Evolutionary conservation across 495 filamentous ascomycete genomes (phyloP).

Genomic region (Hypomontagnella monticulosa): DNA sequence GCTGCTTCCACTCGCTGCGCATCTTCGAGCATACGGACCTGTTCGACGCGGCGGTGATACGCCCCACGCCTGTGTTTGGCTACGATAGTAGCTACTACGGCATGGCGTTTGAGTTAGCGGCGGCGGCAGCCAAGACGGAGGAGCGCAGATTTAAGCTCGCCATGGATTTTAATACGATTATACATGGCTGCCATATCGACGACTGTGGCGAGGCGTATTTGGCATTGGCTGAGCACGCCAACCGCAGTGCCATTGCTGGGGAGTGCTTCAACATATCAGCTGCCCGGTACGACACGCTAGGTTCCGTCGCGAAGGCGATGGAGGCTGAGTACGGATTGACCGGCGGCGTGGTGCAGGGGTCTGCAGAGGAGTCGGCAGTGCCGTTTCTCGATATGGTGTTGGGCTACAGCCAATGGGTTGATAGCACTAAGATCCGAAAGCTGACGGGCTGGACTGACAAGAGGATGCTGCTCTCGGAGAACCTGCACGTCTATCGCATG

Average conservation of each 20-base stretch:
- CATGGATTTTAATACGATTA: slow-evolving; percentile 46
- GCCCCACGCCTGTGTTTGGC: slow-evolving; percentile 54
- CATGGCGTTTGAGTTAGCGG: slow-evolving; percentile 42
- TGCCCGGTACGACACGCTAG: slow-evolving; percentile 51
- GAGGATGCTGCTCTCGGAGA: slow-evolving; percentile 49
- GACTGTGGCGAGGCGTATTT: slow-evolving; percentile 58
- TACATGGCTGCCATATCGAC: slow-evolving; percentile 55
- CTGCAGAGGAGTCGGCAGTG: background rate
- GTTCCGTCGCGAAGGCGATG: slow-evolving; percentile 46
- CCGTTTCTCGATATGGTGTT: slow-evolving; percentile 32
- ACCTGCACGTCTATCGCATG: slow-evolving; percentile 47
- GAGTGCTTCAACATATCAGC: slow-evolving; percentile 55
- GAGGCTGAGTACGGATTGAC: slow-evolving; percentile 49
- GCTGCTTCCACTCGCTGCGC: slow-evolving; percentile 28
- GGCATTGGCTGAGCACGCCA: slow-evolving; percentile 45
- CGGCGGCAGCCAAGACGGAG: slow-evolving; percentile 19
- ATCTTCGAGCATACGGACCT: slow-evolving; percentile 44
- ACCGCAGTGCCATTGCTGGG: slow-evolving; percentile 40
- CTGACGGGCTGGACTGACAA: slow-evolving; percentile 54
- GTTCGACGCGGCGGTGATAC: slow-evolving; percentile 52
- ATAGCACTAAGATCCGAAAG: slow-evolving; percentile 51
- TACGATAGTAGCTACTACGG: slow-evolving; percentile 53
- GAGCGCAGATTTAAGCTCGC: slow-evolving; percentile 39
- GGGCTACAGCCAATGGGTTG: slow-evolving; percentile 54
- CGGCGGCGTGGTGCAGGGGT: slow-evolving; percentile 27